A percentile compares a stretch with the other conserved stretches of the same genome.
These are phyloP conservation scores for Tillandsia fasciculata DNA, from an alignment of 176 grass and related monocot genomes.

Conservation along the genomic window DNA sequence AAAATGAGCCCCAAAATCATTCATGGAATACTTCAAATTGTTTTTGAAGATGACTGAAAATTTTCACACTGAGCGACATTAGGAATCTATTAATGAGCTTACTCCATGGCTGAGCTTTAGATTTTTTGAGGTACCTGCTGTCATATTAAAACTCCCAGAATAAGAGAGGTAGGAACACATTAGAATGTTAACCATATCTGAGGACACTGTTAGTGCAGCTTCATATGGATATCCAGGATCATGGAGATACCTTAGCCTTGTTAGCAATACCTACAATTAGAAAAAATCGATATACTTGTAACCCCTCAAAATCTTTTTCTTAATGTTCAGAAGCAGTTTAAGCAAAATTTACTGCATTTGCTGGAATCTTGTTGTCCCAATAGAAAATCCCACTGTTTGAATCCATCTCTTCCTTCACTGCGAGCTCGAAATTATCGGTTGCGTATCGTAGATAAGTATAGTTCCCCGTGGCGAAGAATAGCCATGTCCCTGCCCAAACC, in stretches of 20 bases:
- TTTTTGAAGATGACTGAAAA: too few species aligned
- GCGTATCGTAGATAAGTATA: slow-evolving; percentile 57
- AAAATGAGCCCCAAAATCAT: too few species aligned
- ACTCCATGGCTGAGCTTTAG: background rate
- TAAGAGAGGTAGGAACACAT: background rate
- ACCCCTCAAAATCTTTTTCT: too few species aligned
- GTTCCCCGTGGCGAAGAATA: slow-evolving; percentile 79
- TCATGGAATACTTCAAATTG: too few species aligned
- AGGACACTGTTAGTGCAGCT: too few species aligned
- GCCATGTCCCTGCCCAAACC: slow-evolving; percentile 73
- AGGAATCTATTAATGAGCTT: too few species aligned
- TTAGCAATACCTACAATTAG: background rate
- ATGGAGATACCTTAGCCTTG: slow-evolving; percentile 10
- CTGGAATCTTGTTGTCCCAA: slow-evolving; percentile 64
- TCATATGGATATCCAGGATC: background rate
- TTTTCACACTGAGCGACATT: too few species aligned
- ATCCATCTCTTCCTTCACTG: too few species aligned
- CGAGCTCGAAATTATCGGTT: slow-evolving; percentile 16
- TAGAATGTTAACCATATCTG: too few species aligned
- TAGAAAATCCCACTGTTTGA: slow-evolving; percentile 41
- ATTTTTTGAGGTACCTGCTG: background rate
- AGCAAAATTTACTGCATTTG: too few species aligned
- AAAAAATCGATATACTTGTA: background rate
- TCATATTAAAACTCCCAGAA: slow-evolving; percentile 3
- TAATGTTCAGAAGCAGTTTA: too few species aligned